phyloP scores from a whole-genome alignment of 2,329 filamentous ascomycete species.

The Rutstroemia sp. region DNA sequence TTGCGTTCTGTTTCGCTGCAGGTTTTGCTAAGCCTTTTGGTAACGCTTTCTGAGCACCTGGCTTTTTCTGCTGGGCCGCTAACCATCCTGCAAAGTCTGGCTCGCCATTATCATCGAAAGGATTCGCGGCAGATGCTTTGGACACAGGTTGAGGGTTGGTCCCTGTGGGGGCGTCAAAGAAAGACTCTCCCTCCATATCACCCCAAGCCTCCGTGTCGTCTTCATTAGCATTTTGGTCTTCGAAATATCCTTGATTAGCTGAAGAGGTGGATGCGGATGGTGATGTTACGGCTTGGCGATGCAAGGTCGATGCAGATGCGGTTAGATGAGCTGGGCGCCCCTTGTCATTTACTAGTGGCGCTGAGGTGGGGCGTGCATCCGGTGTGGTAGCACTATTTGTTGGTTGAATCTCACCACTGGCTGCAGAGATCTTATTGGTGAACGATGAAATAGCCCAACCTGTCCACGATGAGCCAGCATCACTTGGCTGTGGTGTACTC shows the following conservation, averaged over 20 bases:
- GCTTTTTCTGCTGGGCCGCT: conserved; percentile 74
- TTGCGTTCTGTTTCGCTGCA: conserved; percentile 18
- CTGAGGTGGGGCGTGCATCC: conserved; percentile 35
- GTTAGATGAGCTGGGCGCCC: conserved; percentile 31
- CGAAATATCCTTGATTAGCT: conserved; percentile 43
- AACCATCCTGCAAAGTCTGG: conserved; percentile 96
- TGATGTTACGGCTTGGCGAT: conserved; percentile 52
- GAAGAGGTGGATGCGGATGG: conserved; percentile 41
- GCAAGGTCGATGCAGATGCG: conserved; percentile 50
- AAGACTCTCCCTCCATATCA: conserved; percentile 46
- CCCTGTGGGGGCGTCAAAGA: conserved; percentile 32
- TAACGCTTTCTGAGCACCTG: conserved; percentile 48
- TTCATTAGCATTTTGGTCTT: conserved; percentile 51
- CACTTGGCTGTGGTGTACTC: conserved; percentile 64
- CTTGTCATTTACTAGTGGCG: conserved; percentile 34
- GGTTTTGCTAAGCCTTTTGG: conserved; percentile 78
- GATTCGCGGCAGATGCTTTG: conserved; percentile 32
- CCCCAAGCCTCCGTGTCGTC: conserved; percentile 69
- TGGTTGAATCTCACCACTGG: conserved; percentile 75
- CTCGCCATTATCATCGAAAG: conserved; percentile 78
- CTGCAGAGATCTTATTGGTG: conserved; percentile 83
- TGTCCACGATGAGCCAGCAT: conserved; percentile 65
- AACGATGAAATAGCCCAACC: conserved; percentile 99
- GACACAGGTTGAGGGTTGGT: conserved; percentile 16
- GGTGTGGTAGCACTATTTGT: conserved; percentile 37